phyloP scores from a whole-genome alignment of 345 rosid species.

The Passiflora organensis region DNA sequence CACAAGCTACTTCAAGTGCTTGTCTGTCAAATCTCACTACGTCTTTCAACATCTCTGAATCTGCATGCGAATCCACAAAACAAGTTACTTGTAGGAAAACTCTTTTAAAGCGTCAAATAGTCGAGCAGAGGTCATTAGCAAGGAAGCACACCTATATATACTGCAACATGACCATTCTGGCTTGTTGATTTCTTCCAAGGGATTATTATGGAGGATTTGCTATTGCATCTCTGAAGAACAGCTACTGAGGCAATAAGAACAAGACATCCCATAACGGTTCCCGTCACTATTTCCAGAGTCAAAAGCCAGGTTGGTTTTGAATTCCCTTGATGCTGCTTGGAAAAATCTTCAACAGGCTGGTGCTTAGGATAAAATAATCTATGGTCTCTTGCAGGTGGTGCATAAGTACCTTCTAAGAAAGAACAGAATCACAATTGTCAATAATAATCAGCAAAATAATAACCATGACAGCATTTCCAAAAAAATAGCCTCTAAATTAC shows the following conservation, averaged over 20 bases:
- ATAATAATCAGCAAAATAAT: too few relatives aligned
- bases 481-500: too few relatives aligned
- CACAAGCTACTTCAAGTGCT: slow-evolving; percentile 98
- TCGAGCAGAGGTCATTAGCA: slow-evolving; percentile 4
- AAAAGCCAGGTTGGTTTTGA: slow-evolving; percentile 83
- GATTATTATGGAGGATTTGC: slow-evolving; percentile 72
- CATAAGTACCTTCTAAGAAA: slow-evolving; percentile 37
- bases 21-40: slow-evolving; percentile 78
- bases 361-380: slow-evolving; percentile 34
- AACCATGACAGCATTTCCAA: too few relatives aligned
- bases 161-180: slow-evolving; percentile 24
- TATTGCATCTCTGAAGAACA: slow-evolving; percentile 63
- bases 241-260: slow-evolving; percentile 56
- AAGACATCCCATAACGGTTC: slow-evolving; percentile 54
- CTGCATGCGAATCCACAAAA: slow-evolving; percentile 31
- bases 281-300: slow-evolving; percentile 76
- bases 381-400: slow-evolving; percentile 43
- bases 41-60: slow-evolving; percentile 78
- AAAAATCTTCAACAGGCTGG: slow-evolving; percentile 36
- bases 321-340: slow-evolving; percentile 42
- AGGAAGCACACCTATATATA: slow-evolving; percentile 62
- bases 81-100: not conserved
- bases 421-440: slow-evolving; percentile 11
- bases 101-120: slow-evolving; percentile 1
- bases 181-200: slow-evolving; percentile 72